Evolutionary conservation across 306 rosid genomes (phyloP), one percentile per base, ranked within the genome.

Genomic region (Astragalus membranaceus): DNA sequence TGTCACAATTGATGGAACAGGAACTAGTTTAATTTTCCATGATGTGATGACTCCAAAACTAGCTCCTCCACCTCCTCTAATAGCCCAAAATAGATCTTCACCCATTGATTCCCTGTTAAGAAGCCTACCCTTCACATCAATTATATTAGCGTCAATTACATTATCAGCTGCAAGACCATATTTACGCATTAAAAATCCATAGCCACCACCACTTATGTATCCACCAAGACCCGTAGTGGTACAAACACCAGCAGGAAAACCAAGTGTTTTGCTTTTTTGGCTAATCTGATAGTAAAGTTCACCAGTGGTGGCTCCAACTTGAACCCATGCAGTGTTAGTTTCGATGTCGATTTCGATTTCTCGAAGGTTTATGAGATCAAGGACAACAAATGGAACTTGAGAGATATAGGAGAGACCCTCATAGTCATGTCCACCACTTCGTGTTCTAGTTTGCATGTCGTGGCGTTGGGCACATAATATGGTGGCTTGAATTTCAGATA

Each of bases 341-440:
- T 78, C 72, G 0, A 64, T 35, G 39, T 80, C 49, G 3, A 88
- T 74, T 5, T 33, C 7, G 3, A 86, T 39, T 0, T 76, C 41
- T 11, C 81, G 56, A 5, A 80, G 65, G 70, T 78, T 84, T 42
- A 84, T 80, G 84, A 88, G 74, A 41, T 58, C 64, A 0, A 58
- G 1, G 23, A 87, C 23, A 63, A 89, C 36, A 59, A 83, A 89
- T 0, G 84, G 81, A 26, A 64, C 70, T 6, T 37, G 37, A 37
- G 50, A 15, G 8, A 9, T 10, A 1, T 39, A 39, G 11, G 67
- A 61, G 0, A 5, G 43, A 37, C 67, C 67, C 20, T 61, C 67
- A 10, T 15, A 71, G 23, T 89, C 95, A 17, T 86, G 92, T 26
- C 96, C 88, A 0, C 96, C 88, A 8, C 92, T 89, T 33, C 88